Percentiles rank a stretch among this genome's conserved stretches.
These are phyloP conservation scores for Botrytis deweyae DNA, from an alignment of 2,329 filamentous ascomycete species.

Conservation along the genomic window DNA sequence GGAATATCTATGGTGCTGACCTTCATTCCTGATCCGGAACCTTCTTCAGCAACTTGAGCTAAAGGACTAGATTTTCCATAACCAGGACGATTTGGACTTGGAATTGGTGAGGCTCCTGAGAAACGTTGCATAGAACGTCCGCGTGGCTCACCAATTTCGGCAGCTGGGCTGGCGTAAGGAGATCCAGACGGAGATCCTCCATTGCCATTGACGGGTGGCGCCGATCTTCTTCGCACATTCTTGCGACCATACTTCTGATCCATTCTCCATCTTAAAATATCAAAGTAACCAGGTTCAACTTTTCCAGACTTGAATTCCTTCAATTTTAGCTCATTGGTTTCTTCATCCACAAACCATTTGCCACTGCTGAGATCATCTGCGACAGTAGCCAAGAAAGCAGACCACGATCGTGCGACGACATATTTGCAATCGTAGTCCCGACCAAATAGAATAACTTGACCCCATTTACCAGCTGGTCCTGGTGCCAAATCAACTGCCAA, in stretches of 20 bases:
- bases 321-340: constrained; percentile 85
- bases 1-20: constrained; percentile 32
- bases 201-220: constrained; percentile 37
- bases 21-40: constrained; percentile 31
- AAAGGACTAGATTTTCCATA: constrained; percentile 70
- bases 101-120: constrained; percentile 60
- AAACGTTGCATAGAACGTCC: constrained; percentile 72
- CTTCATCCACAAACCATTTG: constrained; percentile 91
- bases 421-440: constrained; percentile 99
- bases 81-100: constrained; percentile 64
- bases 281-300: constrained; percentile 90
- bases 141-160: constrained; percentile 59
- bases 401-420: constrained; percentile 91
- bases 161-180: constrained; percentile 65
- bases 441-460: constrained; percentile 93
- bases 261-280: constrained; percentile 90
- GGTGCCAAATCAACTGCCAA: constrained; percentile 90
- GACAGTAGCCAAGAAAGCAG: constrained; percentile 77
- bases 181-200: constrained; percentile 50
- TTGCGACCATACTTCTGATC: constrained; percentile 86
- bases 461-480: constrained; percentile 87
- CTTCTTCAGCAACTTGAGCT: constrained; percentile 72
- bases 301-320: constrained; percentile 86
- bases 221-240: constrained; percentile 53
- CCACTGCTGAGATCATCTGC: constrained; percentile 89